These are phyloP conservation scores for Sicyos edulis DNA, from an alignment of 306 rosid genomes.

Conservation along the genomic window DNA sequence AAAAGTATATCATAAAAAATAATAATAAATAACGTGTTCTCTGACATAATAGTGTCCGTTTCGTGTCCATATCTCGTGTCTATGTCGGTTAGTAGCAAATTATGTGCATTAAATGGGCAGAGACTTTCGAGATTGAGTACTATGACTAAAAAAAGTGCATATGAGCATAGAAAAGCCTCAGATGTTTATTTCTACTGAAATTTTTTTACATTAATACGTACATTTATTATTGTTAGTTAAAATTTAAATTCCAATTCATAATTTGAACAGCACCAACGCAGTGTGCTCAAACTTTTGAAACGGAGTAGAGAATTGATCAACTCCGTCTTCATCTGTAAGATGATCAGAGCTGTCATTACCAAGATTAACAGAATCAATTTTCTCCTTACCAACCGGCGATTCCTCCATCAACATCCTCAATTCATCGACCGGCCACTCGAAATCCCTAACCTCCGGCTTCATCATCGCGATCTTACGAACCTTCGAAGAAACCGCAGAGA, in stretches of 20 bases:
- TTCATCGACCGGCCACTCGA: conserved; percentile 30
- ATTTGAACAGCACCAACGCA: conserved; percentile 4
- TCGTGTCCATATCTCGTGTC: too few relatives aligned
- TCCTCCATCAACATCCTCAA: conserved; percentile 25
- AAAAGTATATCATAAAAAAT: too few relatives aligned
- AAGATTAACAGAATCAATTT: conserved; percentile 19
- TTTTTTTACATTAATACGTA: neutral
- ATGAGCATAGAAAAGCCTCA: neutral
- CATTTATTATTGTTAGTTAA: neutral
- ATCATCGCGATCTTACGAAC: conserved; percentile 10
- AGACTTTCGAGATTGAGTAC: too few relatives aligned
- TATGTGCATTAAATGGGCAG: conserved; percentile 2
- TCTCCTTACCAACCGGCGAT: neutral
- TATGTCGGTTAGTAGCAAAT: too few relatives aligned
- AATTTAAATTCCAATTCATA: neutral
- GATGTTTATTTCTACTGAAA: neutral
- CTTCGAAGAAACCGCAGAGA: conserved; percentile 25
- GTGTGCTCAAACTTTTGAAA: conserved; percentile 23
- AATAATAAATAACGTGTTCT: too few relatives aligned
- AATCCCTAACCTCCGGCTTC: conserved; percentile 19
- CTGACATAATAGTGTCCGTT: too few relatives aligned
- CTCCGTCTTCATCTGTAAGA: conserved; percentile 12
- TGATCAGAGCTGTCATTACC: conserved; percentile 13
- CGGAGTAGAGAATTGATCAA: conserved; percentile 21
- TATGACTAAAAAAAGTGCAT: neutral